phyloP scores from a whole-genome alignment of 352 stramenopile species.

The Pythium dissimile region DNA sequence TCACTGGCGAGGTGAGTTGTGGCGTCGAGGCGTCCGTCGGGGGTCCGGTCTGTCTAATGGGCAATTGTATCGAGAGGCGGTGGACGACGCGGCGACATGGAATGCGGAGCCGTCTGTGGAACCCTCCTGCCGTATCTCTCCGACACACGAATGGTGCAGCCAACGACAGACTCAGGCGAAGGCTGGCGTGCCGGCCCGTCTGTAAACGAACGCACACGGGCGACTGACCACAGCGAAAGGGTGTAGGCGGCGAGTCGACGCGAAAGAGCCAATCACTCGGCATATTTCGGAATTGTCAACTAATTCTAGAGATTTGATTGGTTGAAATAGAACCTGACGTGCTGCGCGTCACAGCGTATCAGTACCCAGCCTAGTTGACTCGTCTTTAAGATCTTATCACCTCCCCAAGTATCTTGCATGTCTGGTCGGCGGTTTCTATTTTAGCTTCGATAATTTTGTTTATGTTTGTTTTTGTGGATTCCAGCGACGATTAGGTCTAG shows the following conservation, averaged over 20 bases:
- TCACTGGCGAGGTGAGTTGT: not conserved
- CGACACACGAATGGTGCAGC: not conserved
- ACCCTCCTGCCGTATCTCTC: conserved; percentile 10
- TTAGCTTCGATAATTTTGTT: too few species aligned
- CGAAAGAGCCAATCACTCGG: conserved; percentile 6
- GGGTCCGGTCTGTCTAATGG: too few species aligned
- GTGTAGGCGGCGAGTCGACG: not conserved
- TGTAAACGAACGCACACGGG: not conserved
- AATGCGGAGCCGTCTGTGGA: not conserved
- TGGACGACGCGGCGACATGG: conserved; percentile 18
- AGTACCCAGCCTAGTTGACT: not conserved
- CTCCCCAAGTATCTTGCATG: not conserved
- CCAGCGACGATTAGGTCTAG: not conserved
- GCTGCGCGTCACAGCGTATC: conserved; percentile 13
- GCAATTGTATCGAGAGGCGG: not conserved
- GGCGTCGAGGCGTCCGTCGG: too few species aligned
- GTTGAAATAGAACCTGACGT: conserved; percentile 6
- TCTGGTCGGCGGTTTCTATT: too few species aligned
- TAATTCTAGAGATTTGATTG: conserved; percentile 3
- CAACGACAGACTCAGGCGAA: not conserved
- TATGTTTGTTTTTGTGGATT: not conserved
- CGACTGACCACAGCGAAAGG: conserved; percentile 9
- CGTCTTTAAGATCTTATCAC: conserved; percentile 8
- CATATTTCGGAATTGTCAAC: conserved; percentile 10
- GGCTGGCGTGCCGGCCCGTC: not conserved